phyloP scores from a whole-genome alignment of 371 early-diverging fungal species.

The Capillidium heterosporum region DNA sequence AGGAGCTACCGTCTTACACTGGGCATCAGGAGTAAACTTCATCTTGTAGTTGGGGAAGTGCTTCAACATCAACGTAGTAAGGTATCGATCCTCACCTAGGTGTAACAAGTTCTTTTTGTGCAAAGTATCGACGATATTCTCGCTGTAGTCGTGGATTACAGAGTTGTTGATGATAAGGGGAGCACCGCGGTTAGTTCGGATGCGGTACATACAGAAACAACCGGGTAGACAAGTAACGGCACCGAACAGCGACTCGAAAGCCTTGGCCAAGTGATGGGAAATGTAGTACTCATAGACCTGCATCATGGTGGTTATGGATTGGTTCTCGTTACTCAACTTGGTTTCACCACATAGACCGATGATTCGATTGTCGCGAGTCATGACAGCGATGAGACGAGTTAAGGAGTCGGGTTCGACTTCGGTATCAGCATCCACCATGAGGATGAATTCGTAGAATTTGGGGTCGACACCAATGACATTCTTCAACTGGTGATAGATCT shows the following conservation, averaged over 20 bases:
- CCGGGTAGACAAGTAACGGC: constrained; percentile 83
- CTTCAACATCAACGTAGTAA: constrained; percentile 96
- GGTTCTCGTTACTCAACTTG: constrained; percentile 64
- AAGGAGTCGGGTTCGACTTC: constrained; percentile 43
- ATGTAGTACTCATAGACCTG: constrained; percentile 80
- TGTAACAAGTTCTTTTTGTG: constrained; percentile 83
- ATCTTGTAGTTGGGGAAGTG: constrained; percentile 94
- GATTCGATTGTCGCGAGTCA: constrained; percentile 60
- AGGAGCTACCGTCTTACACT: constrained; percentile 92
- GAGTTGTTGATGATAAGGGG: constrained; percentile 40
- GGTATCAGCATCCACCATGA: constrained; percentile 51
- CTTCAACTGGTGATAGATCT: constrained; percentile 78
- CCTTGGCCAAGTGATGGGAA: constrained; percentile 68
- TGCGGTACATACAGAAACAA: constrained; percentile 76
- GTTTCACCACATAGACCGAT: constrained; percentile 81
- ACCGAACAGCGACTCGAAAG: constrained; percentile 70
- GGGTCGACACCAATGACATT: constrained; percentile 74
- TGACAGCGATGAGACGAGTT: constrained; percentile 46
- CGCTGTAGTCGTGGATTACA: constrained; percentile 85
- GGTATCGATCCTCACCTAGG: constrained; percentile 70
- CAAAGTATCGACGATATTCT: constrained; percentile 86
- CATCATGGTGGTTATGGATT: constrained; percentile 85
- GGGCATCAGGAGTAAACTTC: constrained; percentile 89
- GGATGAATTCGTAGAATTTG: constrained; percentile 36
- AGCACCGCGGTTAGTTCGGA: constrained; percentile 39